Evolutionary conservation across 768 basidiomycete genomes (phyloP).

Genomic region (Lactarius indigo): DNA sequence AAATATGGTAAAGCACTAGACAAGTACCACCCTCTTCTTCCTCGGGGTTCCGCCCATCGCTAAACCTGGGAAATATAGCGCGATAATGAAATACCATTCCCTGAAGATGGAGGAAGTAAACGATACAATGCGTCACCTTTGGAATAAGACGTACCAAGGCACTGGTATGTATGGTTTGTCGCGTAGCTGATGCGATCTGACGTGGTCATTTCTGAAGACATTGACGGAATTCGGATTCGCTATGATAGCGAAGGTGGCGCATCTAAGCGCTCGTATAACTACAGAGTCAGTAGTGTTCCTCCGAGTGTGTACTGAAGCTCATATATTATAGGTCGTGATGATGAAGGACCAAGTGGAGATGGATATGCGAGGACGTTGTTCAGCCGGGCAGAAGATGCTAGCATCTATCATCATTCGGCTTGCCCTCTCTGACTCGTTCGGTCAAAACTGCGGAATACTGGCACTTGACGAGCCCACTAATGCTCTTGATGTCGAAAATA

Average conservation of each 20-base stretch:
- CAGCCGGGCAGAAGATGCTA: slow-evolving; percentile 97
- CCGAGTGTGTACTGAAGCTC: slow-evolving; percentile 18
- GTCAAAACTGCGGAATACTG: slow-evolving; percentile 95
- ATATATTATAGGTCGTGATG: slow-evolving; percentile 81
- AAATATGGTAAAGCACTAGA: slow-evolving; percentile 97
- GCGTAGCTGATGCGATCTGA: neutral
- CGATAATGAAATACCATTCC: slow-evolving; percentile 97
- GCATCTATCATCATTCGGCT: slow-evolving; percentile 97
- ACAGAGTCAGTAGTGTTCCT: slow-evolving; percentile 60
- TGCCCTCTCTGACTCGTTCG: slow-evolving; percentile 95
- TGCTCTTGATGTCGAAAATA: slow-evolving; percentile 93
- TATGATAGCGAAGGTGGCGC: slow-evolving; percentile 90
- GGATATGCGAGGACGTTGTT: slow-evolving; percentile 99
- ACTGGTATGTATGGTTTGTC: slow-evolving; percentile 57
- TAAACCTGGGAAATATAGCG: slow-evolving; percentile 47
- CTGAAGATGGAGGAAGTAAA: slow-evolving; percentile 99
- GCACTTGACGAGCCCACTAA: slow-evolving; percentile 98
- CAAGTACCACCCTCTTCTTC: slow-evolving; percentile 54
- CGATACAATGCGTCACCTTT: slow-evolving; percentile 92
- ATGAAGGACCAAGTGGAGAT: slow-evolving; percentile 98
- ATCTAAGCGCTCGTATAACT: slow-evolving; percentile 95
- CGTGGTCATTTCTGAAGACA: slow-evolving; percentile 53
- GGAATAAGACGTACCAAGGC: slow-evolving; percentile 99
- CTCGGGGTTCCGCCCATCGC: neutral
- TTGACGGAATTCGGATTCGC: slow-evolving; percentile 93